These are phyloP conservation scores for Escallonia herrerae DNA, from an alignment of 129 eudicot genomes.

Conservation along the genomic window DNA sequence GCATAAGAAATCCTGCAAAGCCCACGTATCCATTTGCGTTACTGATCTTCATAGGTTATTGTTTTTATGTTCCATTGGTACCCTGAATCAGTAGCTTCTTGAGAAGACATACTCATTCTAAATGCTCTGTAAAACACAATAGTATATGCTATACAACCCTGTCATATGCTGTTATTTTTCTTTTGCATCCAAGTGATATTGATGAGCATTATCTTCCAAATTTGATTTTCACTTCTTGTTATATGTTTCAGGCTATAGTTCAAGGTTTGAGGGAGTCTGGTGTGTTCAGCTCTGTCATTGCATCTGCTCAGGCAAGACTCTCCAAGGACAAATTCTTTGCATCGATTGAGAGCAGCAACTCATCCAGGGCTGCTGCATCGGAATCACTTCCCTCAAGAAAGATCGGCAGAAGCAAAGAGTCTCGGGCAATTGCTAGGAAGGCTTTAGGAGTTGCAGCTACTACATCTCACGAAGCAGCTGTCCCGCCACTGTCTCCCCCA, in stretches of 20 bases:
- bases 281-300: slow-evolving; percentile 58
- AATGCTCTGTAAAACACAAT: too few relatives aligned
- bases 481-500: slow-evolving; percentile 93
- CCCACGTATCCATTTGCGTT: too few relatives aligned
- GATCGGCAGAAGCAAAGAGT: slow-evolving; percentile 37
- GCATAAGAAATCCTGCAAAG: too few relatives aligned
- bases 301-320: slow-evolving; percentile 55
- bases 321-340: slow-evolving; percentile 65
- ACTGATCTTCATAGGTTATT: too few relatives aligned
- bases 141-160: too few relatives aligned
- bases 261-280: slow-evolving; percentile 92
- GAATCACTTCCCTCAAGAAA: slow-evolving; percentile 47
- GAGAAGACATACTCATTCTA: too few relatives aligned
- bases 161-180: too few relatives aligned
- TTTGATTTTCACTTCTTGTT: background rate
- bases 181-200: too few relatives aligned
- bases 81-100: too few relatives aligned
- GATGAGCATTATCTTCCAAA: background rate
- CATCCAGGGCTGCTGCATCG: slow-evolving; percentile 38
- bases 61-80: too few relatives aligned
- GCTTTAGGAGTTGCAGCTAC: slow-evolving; percentile 25
- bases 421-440: slow-evolving; percentile 68
- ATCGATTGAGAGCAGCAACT: slow-evolving; percentile 62
- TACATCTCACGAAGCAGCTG: slow-evolving; percentile 46
- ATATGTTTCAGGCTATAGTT: slow-evolving; percentile 50